Base-by-base conservation (phyloP, 2,329 filamentous ascomycete species). In the Colletotrichum incanum region DNA sequence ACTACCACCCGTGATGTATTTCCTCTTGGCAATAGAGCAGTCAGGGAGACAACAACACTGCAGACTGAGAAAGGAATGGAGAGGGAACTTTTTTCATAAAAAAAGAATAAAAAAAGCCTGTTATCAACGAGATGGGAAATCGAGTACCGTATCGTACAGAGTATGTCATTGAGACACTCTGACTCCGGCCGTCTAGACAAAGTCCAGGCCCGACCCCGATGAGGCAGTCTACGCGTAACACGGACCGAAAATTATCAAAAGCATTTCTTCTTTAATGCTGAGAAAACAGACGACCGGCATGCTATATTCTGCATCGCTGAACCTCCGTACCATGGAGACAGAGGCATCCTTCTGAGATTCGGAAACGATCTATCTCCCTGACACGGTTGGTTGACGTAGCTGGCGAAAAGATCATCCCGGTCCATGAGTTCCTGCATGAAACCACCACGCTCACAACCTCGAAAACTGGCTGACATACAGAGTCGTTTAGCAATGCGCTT, bases 21-120 rank as follows among this genome's bases (percentile, higher is more conserved):
- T 23, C 49, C 14, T 8, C 14, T 52, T 8, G 16, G 3, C 14
- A 34, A 34, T 18, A 3, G 28, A 18, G 23, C 3, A 49, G 47
- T 7, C 2, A 3, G 16, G 26, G 50, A 20, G 50, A 14, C 16
- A 18, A 31, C 28, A 52, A 28, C 28, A 12, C 28, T 18, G 18
- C 14, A 26, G 26, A 20, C n/a, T 26, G n/a, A n/a, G 5, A n/a
- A 11, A 18, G 20, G 18, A 45, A 1, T 12, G 41, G 16, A 31
- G 41, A 2, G 0, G 6, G 1, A 18, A 18, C 41, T 2, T 5
- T 18, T n/a, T n/a, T n/a, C n/a, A n/a, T n/a, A n/a, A n/a, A n/a
- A n/a, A n/a, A n/a, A n/a, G n/a, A n/a, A n/a, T n/a, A n/a, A 18
- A 6, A 16, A 43, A 18, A 43, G 41, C 41, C 2, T 18, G 2